These are phyloP conservation scores for Malassezia pachydermatis DNA, from an alignment of 1,284 basidiomycete species.

Conservation along the genomic window DNA sequence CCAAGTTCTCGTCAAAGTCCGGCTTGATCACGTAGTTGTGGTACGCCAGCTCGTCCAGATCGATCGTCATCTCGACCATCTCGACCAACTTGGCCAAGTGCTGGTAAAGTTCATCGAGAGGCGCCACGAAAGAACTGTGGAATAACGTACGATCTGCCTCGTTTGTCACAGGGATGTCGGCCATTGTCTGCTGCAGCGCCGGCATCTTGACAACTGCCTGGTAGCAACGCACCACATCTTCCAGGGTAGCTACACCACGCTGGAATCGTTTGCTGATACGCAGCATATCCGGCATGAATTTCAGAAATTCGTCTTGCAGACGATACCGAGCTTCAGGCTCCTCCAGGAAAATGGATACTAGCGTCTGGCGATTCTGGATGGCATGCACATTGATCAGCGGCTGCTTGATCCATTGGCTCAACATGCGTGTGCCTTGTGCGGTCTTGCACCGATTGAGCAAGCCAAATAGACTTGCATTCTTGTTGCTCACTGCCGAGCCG, in stretches of 20 bases:
- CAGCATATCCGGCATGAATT: constrained; percentile 85
- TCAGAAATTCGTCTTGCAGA: constrained; percentile 74
- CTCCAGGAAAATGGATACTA: constrained; percentile 77
- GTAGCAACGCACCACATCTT: constrained; percentile 92
- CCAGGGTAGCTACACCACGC: constrained; percentile 69
- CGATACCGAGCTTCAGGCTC: constrained; percentile 63
- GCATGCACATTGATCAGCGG: constrained; percentile 87
- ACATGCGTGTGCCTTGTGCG: constrained; percentile 78
- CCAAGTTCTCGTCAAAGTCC: constrained; percentile 70
- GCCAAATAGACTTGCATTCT: constrained; percentile 62
- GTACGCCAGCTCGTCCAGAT: constrained; percentile 68
- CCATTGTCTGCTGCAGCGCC: constrained; percentile 58
- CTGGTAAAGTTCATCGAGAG: constrained; percentile 18
- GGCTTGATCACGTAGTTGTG: constrained; percentile 90
- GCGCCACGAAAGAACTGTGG: constrained; percentile 28
- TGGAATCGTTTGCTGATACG: constrained; percentile 87
- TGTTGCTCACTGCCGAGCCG: constrained; percentile 21
- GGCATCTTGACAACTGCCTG: constrained; percentile 63
- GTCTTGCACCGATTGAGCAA: constrained; percentile 93
- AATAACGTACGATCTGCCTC: constrained; percentile 21
- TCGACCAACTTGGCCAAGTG: constrained; percentile 59
- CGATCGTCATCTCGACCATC: constrained; percentile 92
- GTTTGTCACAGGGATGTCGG: constrained; percentile 49
- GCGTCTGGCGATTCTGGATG: constrained; percentile 53
- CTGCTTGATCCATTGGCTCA: constrained; percentile 92